Evolutionary conservation across 257 asterid species (phyloP), one percentile per base, ranked within the genome.

Genomic region (Nicotiana tabacum): DNA sequence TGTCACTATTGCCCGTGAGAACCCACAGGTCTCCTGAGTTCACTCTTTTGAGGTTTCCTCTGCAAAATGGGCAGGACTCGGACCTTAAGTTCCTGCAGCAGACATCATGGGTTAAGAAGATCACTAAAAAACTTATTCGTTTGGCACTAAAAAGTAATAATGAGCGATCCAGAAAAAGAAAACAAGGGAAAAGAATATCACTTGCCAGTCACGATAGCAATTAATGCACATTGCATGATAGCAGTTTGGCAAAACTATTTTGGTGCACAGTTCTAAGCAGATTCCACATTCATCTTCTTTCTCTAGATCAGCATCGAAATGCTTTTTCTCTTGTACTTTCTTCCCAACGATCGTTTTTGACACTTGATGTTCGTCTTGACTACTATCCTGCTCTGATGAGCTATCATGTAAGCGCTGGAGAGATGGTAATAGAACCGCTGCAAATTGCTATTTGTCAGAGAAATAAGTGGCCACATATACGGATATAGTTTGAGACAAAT

Each of bases 161-260:
- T 6, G 24, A 10, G 33, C 11, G 10, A 30, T 3, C 37, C 37
- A 24, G 35, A 13, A 58, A 5, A 24, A 56, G 11, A 39, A 53
- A 66, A 80, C 2, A 6, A 66, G 30, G 37, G 37, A 48, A 37
- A 8, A 76, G 68, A 18, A 5, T 32, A 69, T 15, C 17, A 53
- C 66, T 64, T 87, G 92, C 99, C 97, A 94, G 70, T 94, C 97
- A 62, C 88, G 96, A 33, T 90, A 95, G 84, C 99, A 95, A 84
- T 90, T 94, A 77, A 95, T 91, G 85, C 99, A 95, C 98, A 95
- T 95, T 15, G 96, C 93, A 21, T 94, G 98, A 82, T 97, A 95
- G 87, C 99, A 95, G 82, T 86, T 92, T 9, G 99, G 97, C 88
- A 88, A 66, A 76, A 93, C 98, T 91, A 95, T 91, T 89, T 91